A percentile compares a stretch with the other conserved stretches of the same genome.
phyloP scores from a whole-genome alignment of 1,284 basidiomycete genomes.

The Leucoagaricus sp. region DNA sequence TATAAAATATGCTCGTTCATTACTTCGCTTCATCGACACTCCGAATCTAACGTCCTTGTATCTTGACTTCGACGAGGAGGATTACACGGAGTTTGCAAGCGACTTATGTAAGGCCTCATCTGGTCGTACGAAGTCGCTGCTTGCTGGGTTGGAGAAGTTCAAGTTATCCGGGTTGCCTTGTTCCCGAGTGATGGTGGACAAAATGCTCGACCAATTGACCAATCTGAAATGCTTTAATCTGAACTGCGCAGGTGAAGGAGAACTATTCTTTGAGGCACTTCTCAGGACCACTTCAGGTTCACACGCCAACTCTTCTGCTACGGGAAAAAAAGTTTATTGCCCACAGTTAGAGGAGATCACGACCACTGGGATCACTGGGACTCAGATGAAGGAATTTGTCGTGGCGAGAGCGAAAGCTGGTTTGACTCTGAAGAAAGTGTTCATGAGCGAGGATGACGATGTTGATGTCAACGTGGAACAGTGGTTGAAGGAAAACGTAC shows the following conservation, averaged over 20 bases:
- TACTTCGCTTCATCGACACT: constrained; percentile 49
- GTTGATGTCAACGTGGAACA: constrained; percentile 36
- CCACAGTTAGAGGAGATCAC: constrained; percentile 46
- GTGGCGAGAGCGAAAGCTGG: constrained; percentile 40
- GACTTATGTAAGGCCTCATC: constrained; percentile 39
- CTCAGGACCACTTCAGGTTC: background rate
- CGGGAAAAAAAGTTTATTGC: constrained; percentile 29
- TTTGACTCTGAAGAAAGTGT: constrained; percentile 45
- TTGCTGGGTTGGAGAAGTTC: constrained; percentile 46
- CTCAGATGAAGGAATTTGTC: constrained; percentile 45
- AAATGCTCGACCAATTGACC: constrained; percentile 44
- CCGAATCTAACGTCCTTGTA: constrained; percentile 49
- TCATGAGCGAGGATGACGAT: constrained; percentile 43
- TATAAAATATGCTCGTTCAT: constrained; percentile 40
- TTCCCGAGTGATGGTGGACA: constrained; percentile 27
- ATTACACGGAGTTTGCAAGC: constrained; percentile 47
- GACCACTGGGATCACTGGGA: constrained; percentile 43
- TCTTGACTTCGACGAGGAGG: constrained; percentile 53
- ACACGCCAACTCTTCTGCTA: background rate
- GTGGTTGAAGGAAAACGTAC: constrained; percentile 50
- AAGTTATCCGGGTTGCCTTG: constrained; percentile 52
- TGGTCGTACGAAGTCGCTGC: constrained; percentile 38
- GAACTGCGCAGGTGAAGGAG: constrained; percentile 38
- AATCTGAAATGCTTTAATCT: constrained; percentile 29
- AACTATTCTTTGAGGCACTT: constrained; percentile 30